Conservation (phyloP, 257 asterid genomes). For the Fraxinus americana region DNA sequence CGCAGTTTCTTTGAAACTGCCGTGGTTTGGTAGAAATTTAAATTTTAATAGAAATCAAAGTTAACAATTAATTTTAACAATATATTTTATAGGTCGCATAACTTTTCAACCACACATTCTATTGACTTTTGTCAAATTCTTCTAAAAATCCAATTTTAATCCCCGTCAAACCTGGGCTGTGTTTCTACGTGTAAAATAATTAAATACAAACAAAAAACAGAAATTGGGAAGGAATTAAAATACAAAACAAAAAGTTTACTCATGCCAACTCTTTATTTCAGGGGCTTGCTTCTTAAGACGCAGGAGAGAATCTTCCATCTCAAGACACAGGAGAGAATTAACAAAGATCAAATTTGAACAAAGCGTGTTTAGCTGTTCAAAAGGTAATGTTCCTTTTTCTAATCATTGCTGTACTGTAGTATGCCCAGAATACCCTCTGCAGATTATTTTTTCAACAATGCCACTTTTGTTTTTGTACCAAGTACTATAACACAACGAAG, state of each 20-base stretch:
- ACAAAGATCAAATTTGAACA: conserved; percentile 34
- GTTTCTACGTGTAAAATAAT: neutral
- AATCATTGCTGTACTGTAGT: conserved; percentile 32
- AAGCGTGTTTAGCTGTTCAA: conserved; percentile 36
- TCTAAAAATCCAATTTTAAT: too few species aligned
- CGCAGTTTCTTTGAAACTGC: too few species aligned
- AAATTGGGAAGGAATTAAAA: neutral
- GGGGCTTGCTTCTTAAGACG: conserved; percentile 26
- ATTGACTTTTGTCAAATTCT: too few species aligned
- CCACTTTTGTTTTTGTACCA: too few species aligned
- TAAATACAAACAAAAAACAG: neutral
- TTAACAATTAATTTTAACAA: too few species aligned
- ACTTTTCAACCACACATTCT: too few species aligned
- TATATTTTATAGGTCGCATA: too few species aligned
- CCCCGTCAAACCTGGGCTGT: neutral
- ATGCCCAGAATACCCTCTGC: conserved; percentile 26
- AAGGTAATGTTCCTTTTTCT: conserved; percentile 11
- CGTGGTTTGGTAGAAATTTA: too few species aligned
- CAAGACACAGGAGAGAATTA: conserved; percentile 14
- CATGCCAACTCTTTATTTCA: conserved; percentile 7
- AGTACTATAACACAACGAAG: too few species aligned
- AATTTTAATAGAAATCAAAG: too few species aligned
- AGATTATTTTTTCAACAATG: neutral
- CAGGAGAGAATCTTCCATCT: conserved; percentile 24
- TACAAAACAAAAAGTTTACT: neutral